Evolutionary conservation across 2,329 filamentous ascomycete genomes (phyloP).

Genomic region (Metarhizium album): DNA sequence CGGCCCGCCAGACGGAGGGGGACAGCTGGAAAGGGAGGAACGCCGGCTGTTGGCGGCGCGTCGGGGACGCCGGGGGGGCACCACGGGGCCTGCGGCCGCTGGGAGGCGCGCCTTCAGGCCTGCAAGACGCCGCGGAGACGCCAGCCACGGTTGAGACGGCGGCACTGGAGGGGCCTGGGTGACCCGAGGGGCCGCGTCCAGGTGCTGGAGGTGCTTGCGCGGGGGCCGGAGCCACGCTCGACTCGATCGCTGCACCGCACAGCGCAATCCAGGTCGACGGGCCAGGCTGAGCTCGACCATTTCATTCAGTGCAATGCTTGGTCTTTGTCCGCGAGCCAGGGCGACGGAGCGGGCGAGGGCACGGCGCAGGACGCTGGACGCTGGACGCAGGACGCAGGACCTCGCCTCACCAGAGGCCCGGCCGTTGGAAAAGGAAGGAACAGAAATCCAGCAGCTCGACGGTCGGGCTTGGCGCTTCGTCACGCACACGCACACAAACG

Average conservation of each 20-base stretch:
- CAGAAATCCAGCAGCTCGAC: background rate
- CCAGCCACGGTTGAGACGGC: background rate
- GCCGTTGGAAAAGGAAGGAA: background rate
- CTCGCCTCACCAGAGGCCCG: background rate
- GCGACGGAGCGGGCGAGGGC: background rate
- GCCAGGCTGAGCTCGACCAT: background rate
- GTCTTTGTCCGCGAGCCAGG: background rate
- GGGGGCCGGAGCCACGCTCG: too few relatives aligned
- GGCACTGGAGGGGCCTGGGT: too few relatives aligned
- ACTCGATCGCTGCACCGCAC: background rate
- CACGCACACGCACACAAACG: background rate
- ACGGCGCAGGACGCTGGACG: background rate
- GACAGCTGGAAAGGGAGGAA: too few relatives aligned
- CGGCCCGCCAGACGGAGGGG: conserved; percentile 1
- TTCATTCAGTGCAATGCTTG: background rate
- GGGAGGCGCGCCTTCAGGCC: background rate
- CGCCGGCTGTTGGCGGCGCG: too few relatives aligned
- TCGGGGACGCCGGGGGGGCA: background rate
- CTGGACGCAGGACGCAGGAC: background rate
- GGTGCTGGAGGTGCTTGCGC: too few relatives aligned
- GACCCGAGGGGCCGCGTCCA: background rate
- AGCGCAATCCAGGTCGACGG: background rate
- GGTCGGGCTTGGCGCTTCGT: background rate
- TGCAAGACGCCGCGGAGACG: background rate
- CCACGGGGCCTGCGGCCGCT: background rate